phyloP scores from a whole-genome alignment of 768 basidiomycete species.

The Saitozyma podzolica region DNA sequence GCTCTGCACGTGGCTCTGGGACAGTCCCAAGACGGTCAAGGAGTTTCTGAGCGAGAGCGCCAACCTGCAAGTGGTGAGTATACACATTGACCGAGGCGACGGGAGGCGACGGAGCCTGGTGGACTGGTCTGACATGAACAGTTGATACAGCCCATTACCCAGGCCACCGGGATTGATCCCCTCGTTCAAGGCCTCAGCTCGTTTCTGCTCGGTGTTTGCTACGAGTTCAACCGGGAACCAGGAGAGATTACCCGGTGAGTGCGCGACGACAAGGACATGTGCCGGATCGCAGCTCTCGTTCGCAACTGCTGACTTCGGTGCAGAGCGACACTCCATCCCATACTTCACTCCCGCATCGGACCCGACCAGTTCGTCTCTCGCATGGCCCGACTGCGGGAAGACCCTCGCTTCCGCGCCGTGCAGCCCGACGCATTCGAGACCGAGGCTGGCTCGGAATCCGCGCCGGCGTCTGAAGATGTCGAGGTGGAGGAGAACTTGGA shows the following conservation, averaged over 20 bases:
- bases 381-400: conserved; percentile 83
- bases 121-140: conserved; percentile 48
- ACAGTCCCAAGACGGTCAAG: conserved; percentile 80
- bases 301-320: conserved; percentile 7
- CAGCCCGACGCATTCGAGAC: conserved; percentile 78
- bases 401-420: conserved; percentile 86
- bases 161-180: conserved; percentile 78
- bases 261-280: not conserved
- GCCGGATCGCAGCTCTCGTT: not conserved
- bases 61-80: conserved; percentile 81
- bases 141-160: conserved; percentile 94
- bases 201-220: conserved; percentile 88
- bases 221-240: conserved; percentile 93
- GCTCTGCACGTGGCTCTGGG: conserved; percentile 93
- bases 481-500: conserved; percentile 67
- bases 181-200: conserved; percentile 86
- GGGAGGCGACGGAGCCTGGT: not conserved
- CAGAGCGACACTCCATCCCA: conserved; percentile 82
- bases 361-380: conserved; percentile 84
- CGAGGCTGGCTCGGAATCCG: conserved; percentile 25
- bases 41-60: conserved; percentile 85
- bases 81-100: not conserved
- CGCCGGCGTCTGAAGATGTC: conserved; percentile 16
- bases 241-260: conserved; percentile 88
- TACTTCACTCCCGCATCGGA: conserved; percentile 78